Evolutionary conservation across 352 stramenopile species (phyloP), one percentile per base, ranked within the genome.

Genomic region (Blastocystis sp.): DNA sequence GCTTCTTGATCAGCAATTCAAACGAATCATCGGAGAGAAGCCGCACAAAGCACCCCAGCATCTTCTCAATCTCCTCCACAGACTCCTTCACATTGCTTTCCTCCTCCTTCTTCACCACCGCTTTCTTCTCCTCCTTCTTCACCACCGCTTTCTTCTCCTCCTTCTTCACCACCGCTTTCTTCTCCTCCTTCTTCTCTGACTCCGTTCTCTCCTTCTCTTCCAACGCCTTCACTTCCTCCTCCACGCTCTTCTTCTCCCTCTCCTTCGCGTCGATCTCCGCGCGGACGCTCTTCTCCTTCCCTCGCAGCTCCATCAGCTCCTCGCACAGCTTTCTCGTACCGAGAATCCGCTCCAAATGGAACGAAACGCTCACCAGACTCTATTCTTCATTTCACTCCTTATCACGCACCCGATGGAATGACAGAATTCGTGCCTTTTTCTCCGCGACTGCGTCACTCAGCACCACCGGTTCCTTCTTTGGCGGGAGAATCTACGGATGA

Each of bases 201-300:
- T 59, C 66, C 28, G 28, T 34, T 21, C 7, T 76, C 4, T 14
- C 21, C 28, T 56, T 56, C 14, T 14, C 48, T 14, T 56, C 48
- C 48, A 56, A 56, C 28, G 9, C 71, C 64, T 64, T 62, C 60
- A 43, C 48, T 43, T 52, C 43, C 41, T 41, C 66, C 66, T 60
- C 48, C 28, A 76, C 66, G 28, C 48, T 9, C 38, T 76, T 76
- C 19, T 56, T 38, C 38, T 59, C 66, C n/a, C 9, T 76, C 4
- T 41, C 21, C 28, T 60, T 48, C 41, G 41, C 66, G 1, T 60
- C 48, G 14, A 76, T 38, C 14, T 28, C 10, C 7, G n/a, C 53
- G 2, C 21, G 2, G 4, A 76, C 28, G 2, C 1, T 56, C 1
- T 11, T 28, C 28, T 76, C 66, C 48, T 76, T 45, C 14, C 10